Conservation (phyloP, 768 basidiomycete genomes). For the Pleurotus platypus region DNA sequence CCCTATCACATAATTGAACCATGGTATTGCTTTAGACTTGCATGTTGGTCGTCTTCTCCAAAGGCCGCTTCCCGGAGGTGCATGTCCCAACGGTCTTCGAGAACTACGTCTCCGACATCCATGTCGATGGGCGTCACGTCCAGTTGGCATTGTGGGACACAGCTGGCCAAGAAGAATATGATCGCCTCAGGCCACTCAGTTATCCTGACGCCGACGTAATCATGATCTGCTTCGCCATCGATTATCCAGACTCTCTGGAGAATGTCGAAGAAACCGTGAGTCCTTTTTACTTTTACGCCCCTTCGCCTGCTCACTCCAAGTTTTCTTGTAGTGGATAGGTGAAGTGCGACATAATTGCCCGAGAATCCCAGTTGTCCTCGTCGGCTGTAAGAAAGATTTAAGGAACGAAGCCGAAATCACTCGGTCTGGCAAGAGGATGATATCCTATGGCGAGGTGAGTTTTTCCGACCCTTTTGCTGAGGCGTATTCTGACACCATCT, state of each 20-base stretch:
- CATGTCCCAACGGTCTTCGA: conserved; percentile 12
- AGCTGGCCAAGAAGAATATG: conserved; percentile 82
- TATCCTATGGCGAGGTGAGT: conserved; percentile 8
- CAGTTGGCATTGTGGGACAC: conserved; percentile 39
- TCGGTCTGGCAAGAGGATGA: background rate
- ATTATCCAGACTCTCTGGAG: conserved; percentile 74
- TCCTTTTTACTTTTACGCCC: background rate
- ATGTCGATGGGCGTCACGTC: conserved; percentile 10
- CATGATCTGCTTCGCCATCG: conserved; percentile 79
- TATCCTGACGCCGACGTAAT: conserved; percentile 85
- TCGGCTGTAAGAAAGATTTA: conserved; percentile 76
- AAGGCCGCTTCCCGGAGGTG: conserved; percentile 10
- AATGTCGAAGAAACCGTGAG: conserved; percentile 69
- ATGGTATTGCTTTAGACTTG: background rate
- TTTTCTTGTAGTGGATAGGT: conserved; percentile 54
- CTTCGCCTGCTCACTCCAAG: conserved; percentile 13
- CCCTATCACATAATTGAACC: background rate
- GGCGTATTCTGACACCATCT: background rate
- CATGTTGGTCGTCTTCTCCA: conserved; percentile 7
- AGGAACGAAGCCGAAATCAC: conserved; percentile 2
- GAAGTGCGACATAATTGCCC: conserved; percentile 76
- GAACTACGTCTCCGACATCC: conserved; percentile 11
- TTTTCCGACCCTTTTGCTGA: background rate
- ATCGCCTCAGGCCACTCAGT: conserved; percentile 74
- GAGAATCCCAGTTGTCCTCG: conserved; percentile 65